Conservation (phyloP, 257 asterid species). For the Ophiorrhiza pumila region DNA sequence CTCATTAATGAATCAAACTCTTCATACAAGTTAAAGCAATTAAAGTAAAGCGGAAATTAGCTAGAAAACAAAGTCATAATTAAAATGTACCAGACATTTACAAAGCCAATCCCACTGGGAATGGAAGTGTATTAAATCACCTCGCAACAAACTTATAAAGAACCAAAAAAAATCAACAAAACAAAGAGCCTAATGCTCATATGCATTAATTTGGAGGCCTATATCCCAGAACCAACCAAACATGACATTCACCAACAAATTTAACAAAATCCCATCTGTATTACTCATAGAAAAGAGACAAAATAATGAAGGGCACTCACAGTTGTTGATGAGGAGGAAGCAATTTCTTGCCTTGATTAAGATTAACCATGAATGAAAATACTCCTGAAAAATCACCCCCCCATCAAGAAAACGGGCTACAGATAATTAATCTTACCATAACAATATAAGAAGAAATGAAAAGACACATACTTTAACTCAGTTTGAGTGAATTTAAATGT, state of each 20-base stretch:
- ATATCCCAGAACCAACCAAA: background rate
- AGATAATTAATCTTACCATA: background rate
- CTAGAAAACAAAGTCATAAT: background rate
- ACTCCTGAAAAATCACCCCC: background rate
- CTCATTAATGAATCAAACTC: slow-evolving; percentile 1
- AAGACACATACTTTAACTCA: background rate
- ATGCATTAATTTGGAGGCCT: background rate
- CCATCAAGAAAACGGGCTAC: background rate
- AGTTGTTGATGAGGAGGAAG: slow-evolving; percentile 19
- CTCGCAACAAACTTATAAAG: background rate
- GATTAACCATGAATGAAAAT: slow-evolving; percentile 17
- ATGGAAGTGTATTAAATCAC: slow-evolving; percentile 4
- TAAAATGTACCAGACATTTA: slow-evolving; percentile 9
- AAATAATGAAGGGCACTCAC: slow-evolving; percentile 18
- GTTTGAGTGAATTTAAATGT: background rate
- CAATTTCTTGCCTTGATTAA: slow-evolving; percentile 5
- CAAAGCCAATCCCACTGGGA: background rate
- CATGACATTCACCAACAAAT: background rate
- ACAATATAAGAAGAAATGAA: background rate
- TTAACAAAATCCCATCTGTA: background rate
- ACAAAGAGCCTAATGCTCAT: background rate
- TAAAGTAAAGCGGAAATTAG: background rate
- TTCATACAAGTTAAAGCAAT: background rate
- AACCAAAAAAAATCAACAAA: background rate
- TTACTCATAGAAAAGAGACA: background rate